phyloP scores from a whole-genome alignment of 352 stramenopile genomes.

The Phytophthora pluvialis region DNA sequence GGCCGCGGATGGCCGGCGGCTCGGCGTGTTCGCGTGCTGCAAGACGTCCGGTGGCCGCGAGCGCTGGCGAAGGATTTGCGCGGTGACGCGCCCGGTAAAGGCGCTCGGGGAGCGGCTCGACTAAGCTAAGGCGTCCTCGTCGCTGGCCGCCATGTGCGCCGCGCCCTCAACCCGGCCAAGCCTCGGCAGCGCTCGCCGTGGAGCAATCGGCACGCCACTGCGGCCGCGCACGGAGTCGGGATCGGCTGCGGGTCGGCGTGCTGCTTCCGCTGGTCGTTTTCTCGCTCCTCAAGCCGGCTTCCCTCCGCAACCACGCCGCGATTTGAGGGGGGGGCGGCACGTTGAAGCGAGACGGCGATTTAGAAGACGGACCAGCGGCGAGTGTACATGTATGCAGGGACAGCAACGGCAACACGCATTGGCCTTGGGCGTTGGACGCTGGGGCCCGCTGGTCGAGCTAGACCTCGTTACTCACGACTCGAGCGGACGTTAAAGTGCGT shows the following conservation, averaged over 20 bases:
- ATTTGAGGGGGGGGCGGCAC: constrained; percentile 27
- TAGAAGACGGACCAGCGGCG: constrained; percentile 5
- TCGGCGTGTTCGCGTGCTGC: constrained; percentile 21
- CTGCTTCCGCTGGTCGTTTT: constrained; percentile 26
- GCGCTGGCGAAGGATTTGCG: constrained; percentile 27
- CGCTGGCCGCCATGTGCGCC: constrained; percentile 9
- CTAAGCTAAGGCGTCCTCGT: constrained; percentile 22
- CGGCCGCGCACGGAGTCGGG: constrained; percentile 12
- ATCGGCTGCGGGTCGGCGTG: constrained; percentile 15
- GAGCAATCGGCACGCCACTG: constrained; percentile 28
- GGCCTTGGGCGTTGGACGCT: background rate
- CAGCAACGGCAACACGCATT: too few relatives aligned
- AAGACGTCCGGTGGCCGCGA: constrained; percentile 20
- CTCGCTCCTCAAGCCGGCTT: constrained; percentile 39
- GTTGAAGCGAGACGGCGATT: constrained; percentile 32
- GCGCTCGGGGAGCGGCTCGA: constrained; percentile 10
- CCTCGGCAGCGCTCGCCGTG: background rate
- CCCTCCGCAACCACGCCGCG: constrained; percentile 16
- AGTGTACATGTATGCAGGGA: background rate
- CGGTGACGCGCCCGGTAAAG: constrained; percentile 23
- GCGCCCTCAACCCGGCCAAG: background rate
- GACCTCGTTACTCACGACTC: constrained; percentile 24
- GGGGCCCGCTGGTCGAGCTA: constrained; percentile 15
- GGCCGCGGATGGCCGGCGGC: constrained; percentile 6
- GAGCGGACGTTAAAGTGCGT: constrained; percentile 25